phyloP scores from a whole-genome alignment of 345 rosid species.

The Physaria fendleri region DNA sequence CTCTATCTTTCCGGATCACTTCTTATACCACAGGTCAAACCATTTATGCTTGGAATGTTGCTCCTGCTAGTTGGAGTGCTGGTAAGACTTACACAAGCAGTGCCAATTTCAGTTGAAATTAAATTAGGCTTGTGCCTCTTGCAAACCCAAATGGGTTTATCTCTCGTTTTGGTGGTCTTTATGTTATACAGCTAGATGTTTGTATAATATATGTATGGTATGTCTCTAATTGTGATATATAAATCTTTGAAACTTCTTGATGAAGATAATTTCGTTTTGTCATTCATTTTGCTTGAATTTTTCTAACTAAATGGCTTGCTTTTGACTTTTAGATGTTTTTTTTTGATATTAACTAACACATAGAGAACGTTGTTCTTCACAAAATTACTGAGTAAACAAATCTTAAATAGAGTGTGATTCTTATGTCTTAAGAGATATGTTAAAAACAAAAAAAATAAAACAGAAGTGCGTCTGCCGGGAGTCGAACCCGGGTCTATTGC shows the following conservation, averaged over 20 bases:
- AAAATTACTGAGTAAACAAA: slow-evolving; percentile 21
- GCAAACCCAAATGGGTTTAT: neutral
- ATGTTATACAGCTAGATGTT: slow-evolving; percentile 10
- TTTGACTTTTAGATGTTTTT: no score
- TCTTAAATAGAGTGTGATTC: slow-evolving; percentile 12
- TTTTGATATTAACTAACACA: neutral
- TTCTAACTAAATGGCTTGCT: neutral
- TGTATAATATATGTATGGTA: slow-evolving; percentile 19
- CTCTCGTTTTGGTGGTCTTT: slow-evolving; percentile 19
- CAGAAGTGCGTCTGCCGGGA: slow-evolving; percentile 58
- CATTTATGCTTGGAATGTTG: slow-evolving; percentile 28
- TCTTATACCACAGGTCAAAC: slow-evolving; percentile 41
- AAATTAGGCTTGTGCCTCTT: neutral
- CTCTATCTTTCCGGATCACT: slow-evolving; percentile 69
- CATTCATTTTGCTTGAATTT: neutral
- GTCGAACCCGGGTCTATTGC: slow-evolving; percentile 90
- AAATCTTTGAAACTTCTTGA: slow-evolving; percentile 17
- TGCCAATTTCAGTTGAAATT: slow-evolving; percentile 29
- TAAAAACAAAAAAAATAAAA: neutral
- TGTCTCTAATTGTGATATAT: slow-evolving; percentile 13
- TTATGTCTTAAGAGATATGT: neutral
- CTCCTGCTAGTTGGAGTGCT: slow-evolving; percentile 31
- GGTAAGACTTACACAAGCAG: slow-evolving; percentile 23
- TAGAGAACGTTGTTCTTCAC: neutral
- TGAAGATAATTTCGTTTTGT: neutral